Conservation (phyloP, 2,329 filamentous ascomycete genomes). For the Cladosporium colombiae region DNA sequence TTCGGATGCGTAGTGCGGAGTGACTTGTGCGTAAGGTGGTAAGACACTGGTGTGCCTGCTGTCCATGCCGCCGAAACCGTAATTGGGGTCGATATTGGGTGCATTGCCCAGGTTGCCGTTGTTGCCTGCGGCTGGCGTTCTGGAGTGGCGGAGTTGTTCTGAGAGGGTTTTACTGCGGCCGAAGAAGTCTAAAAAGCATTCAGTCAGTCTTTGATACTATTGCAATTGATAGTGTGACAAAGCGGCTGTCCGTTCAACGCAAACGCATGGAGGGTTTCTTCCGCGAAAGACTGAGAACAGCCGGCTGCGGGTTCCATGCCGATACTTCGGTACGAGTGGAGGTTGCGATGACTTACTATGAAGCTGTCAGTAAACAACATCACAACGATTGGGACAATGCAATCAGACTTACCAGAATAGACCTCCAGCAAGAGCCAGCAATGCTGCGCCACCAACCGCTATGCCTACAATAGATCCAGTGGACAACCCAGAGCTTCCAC, state of each 20-base stretch:
- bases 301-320: not conserved
- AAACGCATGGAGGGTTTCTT: not conserved
- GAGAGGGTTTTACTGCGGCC: slow-evolving; percentile 42
- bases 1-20: not conserved
- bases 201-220: not conserved
- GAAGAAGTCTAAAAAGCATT: slow-evolving; percentile 51
- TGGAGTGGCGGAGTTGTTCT: slow-evolving; percentile 20
- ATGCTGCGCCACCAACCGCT: slow-evolving; percentile 63
- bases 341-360: slow-evolving; percentile 6
- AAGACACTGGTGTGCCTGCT: slow-evolving; percentile 18
- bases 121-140: not conserved
- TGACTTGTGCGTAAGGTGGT: slow-evolving; percentile 9
- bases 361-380: not conserved
- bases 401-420: slow-evolving; percentile 53
- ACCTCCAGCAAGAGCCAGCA: slow-evolving; percentile 62
- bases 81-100: not conserved
- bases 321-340: not conserved
- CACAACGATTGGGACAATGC: no score
- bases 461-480: slow-evolving; percentile 51
- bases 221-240: not conserved
- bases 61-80: not conserved
- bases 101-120: slow-evolving; percentile 18
- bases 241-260: not conserved
- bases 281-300: not conserved
- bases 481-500: slow-evolving; percentile 32